Percentiles rank a stretch among this genome's conserved stretches.
Conservation (phyloP, 169 alveolate genomes). For the Babesia microti region DNA sequence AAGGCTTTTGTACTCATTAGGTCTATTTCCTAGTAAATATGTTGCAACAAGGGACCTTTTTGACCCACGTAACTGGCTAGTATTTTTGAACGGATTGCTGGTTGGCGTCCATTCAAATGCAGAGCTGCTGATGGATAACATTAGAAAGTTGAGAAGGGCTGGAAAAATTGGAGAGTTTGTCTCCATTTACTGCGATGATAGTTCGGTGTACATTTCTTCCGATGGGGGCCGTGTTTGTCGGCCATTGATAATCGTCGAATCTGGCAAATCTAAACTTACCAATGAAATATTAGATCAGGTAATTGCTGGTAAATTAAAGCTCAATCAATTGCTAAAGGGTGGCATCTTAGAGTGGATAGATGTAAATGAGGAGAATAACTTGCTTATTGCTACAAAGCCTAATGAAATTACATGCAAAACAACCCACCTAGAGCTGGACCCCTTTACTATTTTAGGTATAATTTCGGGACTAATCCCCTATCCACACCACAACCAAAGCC, state of each 20-base stretch:
- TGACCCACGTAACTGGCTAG: slow-evolving; percentile 57
- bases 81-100: slow-evolving; percentile 87
- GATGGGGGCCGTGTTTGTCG: slow-evolving; percentile 99
- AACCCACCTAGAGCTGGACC: slow-evolving; percentile 98
- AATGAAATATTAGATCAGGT: no score
- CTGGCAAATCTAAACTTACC: slow-evolving; percentile 72
- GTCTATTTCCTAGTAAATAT: slow-evolving; percentile 64
- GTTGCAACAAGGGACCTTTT: slow-evolving; percentile 49
- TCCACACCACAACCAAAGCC: slow-evolving; percentile 99
- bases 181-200: slow-evolving; percentile 83
- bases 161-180: slow-evolving; percentile 94
- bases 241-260: slow-evolving; percentile 93
- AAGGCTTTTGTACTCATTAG: slow-evolving; percentile 55
- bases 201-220: slow-evolving; percentile 88
- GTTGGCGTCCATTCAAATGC: slow-evolving; percentile 86
- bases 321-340: slow-evolving; percentile 40
- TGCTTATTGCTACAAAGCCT: slow-evolving; percentile 85
- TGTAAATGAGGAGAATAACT: slow-evolving; percentile 97
- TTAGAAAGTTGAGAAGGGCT: slow-evolving; percentile 85
- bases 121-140: slow-evolving; percentile 68
- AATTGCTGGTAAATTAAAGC: slow-evolving; percentile 60
- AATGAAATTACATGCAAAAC: slow-evolving; percentile 76
- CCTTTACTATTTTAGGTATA: slow-evolving; percentile 93
- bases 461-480: slow-evolving; percentile 98
- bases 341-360: slow-evolving; percentile 98